A percentile compares a stretch with the other conserved stretches of the same genome.
Evolutionary conservation across 805 yeast species (phyloP).

Genomic region (Schwanniomyces polymorphus): DNA sequence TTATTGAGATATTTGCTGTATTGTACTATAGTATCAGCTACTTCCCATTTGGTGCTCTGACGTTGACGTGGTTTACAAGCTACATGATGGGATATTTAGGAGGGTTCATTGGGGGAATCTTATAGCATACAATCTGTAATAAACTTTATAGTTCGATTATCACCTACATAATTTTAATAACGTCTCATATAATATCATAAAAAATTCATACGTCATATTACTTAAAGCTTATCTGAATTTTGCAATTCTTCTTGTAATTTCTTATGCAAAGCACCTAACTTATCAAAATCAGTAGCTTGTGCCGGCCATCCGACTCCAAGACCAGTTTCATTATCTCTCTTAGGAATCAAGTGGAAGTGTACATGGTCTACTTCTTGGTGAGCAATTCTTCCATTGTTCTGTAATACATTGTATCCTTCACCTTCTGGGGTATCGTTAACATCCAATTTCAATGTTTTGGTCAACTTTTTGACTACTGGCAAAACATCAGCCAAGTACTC

Average conservation of each 20-base stretch:
- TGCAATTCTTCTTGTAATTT: constrained; percentile 36
- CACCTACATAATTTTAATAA: neutral
- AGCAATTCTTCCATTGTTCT: constrained; percentile 92
- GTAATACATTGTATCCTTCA: constrained; percentile 82
- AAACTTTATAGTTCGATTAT: neutral
- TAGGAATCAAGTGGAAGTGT: constrained; percentile 95
- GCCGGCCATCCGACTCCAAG: constrained; percentile 95
- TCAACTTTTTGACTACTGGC: constrained; percentile 86
- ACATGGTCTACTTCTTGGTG: constrained; percentile 96
- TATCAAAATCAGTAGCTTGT: constrained; percentile 70
- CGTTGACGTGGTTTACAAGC: constrained; percentile 52
- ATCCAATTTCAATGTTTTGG: constrained; percentile 66
- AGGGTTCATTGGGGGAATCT: constrained; percentile 47
- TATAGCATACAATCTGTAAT: constrained; percentile 6
- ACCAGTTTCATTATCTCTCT: constrained; percentile 71
- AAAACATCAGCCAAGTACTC: constrained; percentile 82
- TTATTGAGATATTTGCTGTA: constrained; percentile 82
- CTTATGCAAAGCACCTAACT: constrained; percentile 66
- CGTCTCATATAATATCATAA: neutral
- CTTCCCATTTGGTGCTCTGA: constrained; percentile 93
- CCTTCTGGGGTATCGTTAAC: constrained; percentile 62
- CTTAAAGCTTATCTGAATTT: constrained; percentile 3
- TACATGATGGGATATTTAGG: constrained; percentile 45
- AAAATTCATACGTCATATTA: neutral
- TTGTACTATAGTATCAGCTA: constrained; percentile 87